A percentile compares a stretch with the other conserved stretches of the same genome.
Conservation (phyloP, 192 early-diverging fungal species). For the Gigaspora rosea region DNA sequence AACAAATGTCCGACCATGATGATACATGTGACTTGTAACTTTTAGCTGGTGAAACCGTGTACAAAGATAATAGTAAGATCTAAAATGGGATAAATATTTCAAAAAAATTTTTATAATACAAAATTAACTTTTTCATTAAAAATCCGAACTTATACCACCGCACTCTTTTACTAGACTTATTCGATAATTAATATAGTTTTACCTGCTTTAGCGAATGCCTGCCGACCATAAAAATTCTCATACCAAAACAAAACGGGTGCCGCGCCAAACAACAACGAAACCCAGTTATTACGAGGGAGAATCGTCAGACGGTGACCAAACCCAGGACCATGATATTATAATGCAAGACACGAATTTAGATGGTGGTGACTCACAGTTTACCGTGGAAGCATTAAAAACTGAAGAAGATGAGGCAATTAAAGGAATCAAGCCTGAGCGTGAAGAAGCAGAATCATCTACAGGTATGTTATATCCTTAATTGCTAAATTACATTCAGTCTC, state of each 20-base stretch:
- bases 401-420: conserved; percentile 4
- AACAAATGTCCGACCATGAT: no score
- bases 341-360: not conserved
- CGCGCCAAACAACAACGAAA: conserved; percentile 17
- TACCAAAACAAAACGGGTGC: conserved; percentile 12
- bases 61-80: no score
- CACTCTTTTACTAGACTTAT: no score
- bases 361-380: conserved; percentile 2
- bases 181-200: not conserved
- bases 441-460: conserved; percentile 35
- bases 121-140: no score
- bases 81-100: no score
- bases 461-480: no score
- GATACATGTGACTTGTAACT: no score
- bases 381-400: conserved; percentile 4
- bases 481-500: not conserved
- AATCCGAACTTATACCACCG: no score
- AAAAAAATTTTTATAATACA: no score
- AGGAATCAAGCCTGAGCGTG: conserved; percentile 9
- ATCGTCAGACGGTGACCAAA: conserved; percentile 10
- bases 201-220: not conserved
- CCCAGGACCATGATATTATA: conserved; percentile 10
- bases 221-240: not conserved
- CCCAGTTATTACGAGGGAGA: conserved; percentile 23
- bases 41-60: no score